Percentiles rank a stretch among this genome's conserved stretches.
phyloP scores from a whole-genome alignment of 331 rosid species.

The Malus hybrid region DNA sequence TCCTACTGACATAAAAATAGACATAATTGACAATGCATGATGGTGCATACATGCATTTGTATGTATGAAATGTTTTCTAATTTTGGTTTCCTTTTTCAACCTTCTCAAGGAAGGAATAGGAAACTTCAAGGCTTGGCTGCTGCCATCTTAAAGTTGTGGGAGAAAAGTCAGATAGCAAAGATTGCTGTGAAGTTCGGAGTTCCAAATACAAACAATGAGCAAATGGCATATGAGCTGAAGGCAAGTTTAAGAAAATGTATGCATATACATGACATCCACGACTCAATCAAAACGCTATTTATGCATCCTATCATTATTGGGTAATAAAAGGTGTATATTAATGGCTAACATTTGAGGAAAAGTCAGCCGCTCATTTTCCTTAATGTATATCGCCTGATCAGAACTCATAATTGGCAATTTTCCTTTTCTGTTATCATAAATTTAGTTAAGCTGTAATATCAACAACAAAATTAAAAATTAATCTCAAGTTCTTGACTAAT shows the following conservation, averaged over 20 bases:
- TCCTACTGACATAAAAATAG: background rate
- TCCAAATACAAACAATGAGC: constrained; percentile 63
- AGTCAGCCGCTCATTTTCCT: background rate
- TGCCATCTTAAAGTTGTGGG: constrained; percentile 80
- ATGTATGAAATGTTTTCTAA: constrained; percentile 8
- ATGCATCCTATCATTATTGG: background rate
- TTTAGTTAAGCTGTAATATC: background rate
- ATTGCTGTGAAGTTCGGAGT: constrained; percentile 72
- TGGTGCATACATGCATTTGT: background rate
- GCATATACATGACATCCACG: constrained; percentile 14
- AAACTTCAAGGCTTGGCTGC: constrained; percentile 80
- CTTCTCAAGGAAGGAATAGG: constrained; percentile 65
- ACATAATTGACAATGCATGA: background rate
- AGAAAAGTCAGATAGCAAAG: constrained; percentile 72
- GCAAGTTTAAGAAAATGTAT: constrained; percentile 39
- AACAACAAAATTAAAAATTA: background rate
- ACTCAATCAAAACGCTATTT: background rate
- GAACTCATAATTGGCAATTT: background rate
- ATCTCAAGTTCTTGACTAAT: background rate
- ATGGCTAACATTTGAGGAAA: background rate
- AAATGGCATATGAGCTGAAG: constrained; percentile 80
- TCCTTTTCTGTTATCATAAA: background rate
- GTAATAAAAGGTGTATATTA: background rate
- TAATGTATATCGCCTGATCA: background rate
- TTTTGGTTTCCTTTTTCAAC: constrained; percentile 6